Conservation (phyloP, 2,329 filamentous ascomycete genomes). For the Aspergillus aculeatus region DNA sequence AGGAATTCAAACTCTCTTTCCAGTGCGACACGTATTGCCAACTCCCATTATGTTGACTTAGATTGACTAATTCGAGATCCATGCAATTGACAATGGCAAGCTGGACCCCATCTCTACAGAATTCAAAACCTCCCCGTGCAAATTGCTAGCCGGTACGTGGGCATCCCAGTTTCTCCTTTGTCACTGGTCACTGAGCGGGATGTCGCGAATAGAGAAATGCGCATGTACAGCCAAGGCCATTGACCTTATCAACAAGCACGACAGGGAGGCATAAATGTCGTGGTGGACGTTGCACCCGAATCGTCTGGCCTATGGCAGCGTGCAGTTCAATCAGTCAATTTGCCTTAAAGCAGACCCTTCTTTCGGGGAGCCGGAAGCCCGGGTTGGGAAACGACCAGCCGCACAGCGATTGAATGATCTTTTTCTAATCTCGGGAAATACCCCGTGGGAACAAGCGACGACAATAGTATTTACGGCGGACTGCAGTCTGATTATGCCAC, state of each 20-base stretch:
- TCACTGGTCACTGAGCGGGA: neutral
- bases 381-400: too few relatives aligned
- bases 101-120: too few relatives aligned
- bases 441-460: too few relatives aligned
- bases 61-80: too few relatives aligned
- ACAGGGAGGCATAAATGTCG: neutral
- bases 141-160: slow-evolving; percentile 8
- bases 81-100: too few relatives aligned
- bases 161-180: slow-evolving; percentile 4
- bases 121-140: neutral
- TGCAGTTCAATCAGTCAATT: slow-evolving; percentile 5
- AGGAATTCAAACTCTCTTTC: too few relatives aligned
- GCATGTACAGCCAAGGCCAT: slow-evolving; percentile 11
- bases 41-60: too few relatives aligned
- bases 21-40: too few relatives aligned
- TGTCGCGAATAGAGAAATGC: slow-evolving; percentile 6
- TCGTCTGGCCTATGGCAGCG: slow-evolving; percentile 2
- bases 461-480: slow-evolving; percentile 8
- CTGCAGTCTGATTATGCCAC: neutral
- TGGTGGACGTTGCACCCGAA: slow-evolving; percentile 8
- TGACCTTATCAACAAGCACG: neutral
- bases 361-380: slow-evolving; percentile 8
- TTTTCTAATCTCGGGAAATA: too few relatives aligned
- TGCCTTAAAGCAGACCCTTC: slow-evolving; percentile 9
- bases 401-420: too few relatives aligned